A percentile compares a stretch with the other conserved stretches of the same genome.
Conservation (phyloP, 805 yeast species). For the Candida jianshihensis region DNA sequence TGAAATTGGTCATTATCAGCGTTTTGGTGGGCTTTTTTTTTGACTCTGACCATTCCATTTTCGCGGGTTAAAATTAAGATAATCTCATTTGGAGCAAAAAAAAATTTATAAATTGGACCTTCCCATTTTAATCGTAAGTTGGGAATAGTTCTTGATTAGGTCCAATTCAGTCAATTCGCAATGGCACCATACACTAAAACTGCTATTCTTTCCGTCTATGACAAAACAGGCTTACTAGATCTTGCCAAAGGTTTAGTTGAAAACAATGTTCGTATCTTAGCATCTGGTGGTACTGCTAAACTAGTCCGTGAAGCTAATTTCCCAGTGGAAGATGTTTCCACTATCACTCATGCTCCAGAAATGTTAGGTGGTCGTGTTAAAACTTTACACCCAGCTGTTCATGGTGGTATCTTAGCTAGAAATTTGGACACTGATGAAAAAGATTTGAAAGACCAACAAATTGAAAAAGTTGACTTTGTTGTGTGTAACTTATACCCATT, state of each 20-base stretch:
- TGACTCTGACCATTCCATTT: too few species aligned
- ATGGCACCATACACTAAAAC: constrained; percentile 51
- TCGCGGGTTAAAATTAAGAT: too few species aligned
- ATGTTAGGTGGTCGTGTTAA: constrained; percentile 98
- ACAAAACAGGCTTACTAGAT: constrained; percentile 93
- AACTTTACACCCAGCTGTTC: constrained; percentile 98
- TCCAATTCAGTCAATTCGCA: constrained; percentile 1
- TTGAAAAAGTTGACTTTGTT: constrained; percentile 93
- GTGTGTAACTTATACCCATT: constrained; percentile 98
- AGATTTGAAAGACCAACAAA: constrained; percentile 83
- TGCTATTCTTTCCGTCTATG: constrained; percentile 94
- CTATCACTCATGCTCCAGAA: constrained; percentile 97
- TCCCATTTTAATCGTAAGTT: too few species aligned
- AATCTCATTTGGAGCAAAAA: too few species aligned
- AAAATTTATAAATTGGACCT: too few species aligned
- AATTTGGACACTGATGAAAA: constrained; percentile 84
- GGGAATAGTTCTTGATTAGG: too few species aligned
- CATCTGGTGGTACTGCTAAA: constrained; percentile 96
- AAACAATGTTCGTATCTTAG: constrained; percentile 85
- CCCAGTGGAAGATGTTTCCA: constrained; percentile 92
- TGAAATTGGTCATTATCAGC: too few species aligned
- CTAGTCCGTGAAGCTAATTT: constrained; percentile 95
- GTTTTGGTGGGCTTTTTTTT: too few species aligned
- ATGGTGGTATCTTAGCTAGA: constrained; percentile 95
- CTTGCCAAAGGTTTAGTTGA: constrained; percentile 90